These are phyloP conservation scores for Hymenoscyphus albidus DNA, from an alignment of 2,329 filamentous ascomycete genomes.

Conservation along the genomic window DNA sequence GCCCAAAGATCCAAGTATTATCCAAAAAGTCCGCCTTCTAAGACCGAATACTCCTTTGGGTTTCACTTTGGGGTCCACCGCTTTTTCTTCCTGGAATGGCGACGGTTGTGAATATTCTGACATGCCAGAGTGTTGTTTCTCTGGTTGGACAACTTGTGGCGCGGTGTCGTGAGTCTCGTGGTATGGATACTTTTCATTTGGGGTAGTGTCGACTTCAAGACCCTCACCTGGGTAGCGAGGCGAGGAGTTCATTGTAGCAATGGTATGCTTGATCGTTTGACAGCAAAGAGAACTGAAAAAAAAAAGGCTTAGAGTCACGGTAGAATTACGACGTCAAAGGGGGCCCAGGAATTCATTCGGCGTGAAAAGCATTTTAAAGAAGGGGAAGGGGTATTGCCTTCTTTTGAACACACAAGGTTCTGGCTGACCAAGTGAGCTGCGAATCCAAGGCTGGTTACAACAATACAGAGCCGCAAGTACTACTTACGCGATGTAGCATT, in stretches of 20 bases:
- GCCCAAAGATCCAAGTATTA: neutral
- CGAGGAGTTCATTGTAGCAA: neutral
- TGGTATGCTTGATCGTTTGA: neutral
- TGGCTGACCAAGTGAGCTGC: neutral
- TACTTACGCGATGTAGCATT: neutral
- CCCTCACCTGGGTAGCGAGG: neutral
- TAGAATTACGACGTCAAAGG: neutral
- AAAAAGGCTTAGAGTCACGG: too few species aligned
- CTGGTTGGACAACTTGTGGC: constrained; percentile 6
- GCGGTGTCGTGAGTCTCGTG: neutral
- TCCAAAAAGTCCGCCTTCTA: constrained; percentile 4
- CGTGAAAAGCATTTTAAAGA: neutral
- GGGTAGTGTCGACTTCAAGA: neutral
- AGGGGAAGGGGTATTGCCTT: neutral
- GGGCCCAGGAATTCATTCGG: neutral
- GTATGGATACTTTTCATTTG: neutral
- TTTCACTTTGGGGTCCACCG: neutral
- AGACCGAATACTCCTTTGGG: neutral
- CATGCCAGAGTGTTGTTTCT: neutral
- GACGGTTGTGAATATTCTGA: neutral
- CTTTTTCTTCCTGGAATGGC: neutral
- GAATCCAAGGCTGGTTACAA: neutral
- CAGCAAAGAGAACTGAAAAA: neutral
- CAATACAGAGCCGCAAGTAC: neutral
- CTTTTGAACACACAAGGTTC: neutral